Base-by-base conservation (phyloP, 2,329 filamentous ascomycete genomes). In the Alternaria ethzedia region DNA sequence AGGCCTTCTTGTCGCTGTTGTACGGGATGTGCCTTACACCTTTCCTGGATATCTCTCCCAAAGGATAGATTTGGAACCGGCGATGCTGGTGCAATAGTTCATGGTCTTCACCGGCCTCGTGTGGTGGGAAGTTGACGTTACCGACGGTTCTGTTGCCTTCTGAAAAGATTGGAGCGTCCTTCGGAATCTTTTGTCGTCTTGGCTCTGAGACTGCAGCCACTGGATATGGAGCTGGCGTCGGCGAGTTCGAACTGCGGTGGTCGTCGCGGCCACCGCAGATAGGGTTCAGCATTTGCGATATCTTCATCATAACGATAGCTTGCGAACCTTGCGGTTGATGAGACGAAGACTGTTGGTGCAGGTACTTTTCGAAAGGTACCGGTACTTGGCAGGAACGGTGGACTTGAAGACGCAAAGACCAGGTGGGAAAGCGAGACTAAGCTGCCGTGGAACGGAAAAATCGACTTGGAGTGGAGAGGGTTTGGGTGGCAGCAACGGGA, bases 1-100 rank as follows among this genome's bases (percentile, higher is more conserved):
- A 97, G 64, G 90, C 87, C 79, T 96, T 97, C 84, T 97, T 98
- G 69, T 93, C 92, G 77, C 94, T 97, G 75, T 93, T 94, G 81
- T 98, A 98, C 0, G 95, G 95, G 63, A 97, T 97, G 73, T 95
- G 93, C 55, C 82, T 77, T 10, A 76, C 74, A 21, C 79, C 82
- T 63, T 85, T 81, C n/a, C 73, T 79, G 4, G 47, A 17, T 58
- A 90, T 89, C n/a, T 83, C 75, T 2, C 83, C 93, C 65, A 89
- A 83, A 1, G 92, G 91, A 58, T 85, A 86, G 57, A 97, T 83
- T 15, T 87, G 83, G 74, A 91, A 95, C 43, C 82, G 83, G 43
- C 82, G 81, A 64, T 96, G 87, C 66, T 90, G 84, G 13, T 82
- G 80, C 10, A 85, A 80, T 15, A 91, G 83, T 21, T 82, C 77